These are phyloP conservation scores for Hyphopichia fennica DNA, from an alignment of 1,139 yeast species.

Conservation along the genomic window DNA sequence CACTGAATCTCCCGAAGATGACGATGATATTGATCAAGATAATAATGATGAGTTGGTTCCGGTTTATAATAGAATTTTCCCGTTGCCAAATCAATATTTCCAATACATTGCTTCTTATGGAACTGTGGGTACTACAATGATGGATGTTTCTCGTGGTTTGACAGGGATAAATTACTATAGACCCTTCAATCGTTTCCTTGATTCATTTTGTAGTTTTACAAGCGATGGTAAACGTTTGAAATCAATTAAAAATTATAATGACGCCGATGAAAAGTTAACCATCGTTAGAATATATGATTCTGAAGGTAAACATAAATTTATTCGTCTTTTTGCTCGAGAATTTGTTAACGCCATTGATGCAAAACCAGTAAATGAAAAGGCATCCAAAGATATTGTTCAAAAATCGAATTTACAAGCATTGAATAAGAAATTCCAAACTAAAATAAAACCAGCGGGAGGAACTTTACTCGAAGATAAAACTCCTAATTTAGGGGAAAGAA, in stretches of 20 bases:
- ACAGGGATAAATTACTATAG: conserved; percentile 57
- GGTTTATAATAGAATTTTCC: conserved; percentile 53
- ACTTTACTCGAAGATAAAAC: neutral
- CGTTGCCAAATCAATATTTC: conserved; percentile 62
- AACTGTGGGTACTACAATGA: conserved; percentile 54
- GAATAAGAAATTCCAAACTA: neutral
- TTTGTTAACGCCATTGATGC: conserved; percentile 3
- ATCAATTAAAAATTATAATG: conserved; percentile 21
- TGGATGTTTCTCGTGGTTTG: conserved; percentile 47
- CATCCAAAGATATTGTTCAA: conserved; percentile 5
- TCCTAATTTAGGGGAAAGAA: neutral
- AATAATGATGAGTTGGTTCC: conserved; percentile 24
- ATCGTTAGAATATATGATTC: conserved; percentile 69
- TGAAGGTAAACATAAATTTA: conserved; percentile 72
- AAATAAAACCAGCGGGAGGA: neutral
- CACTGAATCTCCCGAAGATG: conserved; percentile 11
- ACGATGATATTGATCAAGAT: conserved; percentile 13
- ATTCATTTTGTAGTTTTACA: conserved; percentile 38
- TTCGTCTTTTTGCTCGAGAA: conserved; percentile 55
- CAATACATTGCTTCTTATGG: conserved; percentile 43
- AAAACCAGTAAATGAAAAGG: conserved; percentile 7
- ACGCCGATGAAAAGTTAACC: conserved; percentile 23
- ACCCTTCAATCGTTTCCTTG: conserved; percentile 51
- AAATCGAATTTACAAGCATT: neutral
- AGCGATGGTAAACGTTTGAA: conserved; percentile 24